Percentiles rank a stretch among this genome's conserved stretches.
phyloP scores from a whole-genome alignment of 371 early-diverging fungal species.

The Haplosporangium sp. region DNA sequence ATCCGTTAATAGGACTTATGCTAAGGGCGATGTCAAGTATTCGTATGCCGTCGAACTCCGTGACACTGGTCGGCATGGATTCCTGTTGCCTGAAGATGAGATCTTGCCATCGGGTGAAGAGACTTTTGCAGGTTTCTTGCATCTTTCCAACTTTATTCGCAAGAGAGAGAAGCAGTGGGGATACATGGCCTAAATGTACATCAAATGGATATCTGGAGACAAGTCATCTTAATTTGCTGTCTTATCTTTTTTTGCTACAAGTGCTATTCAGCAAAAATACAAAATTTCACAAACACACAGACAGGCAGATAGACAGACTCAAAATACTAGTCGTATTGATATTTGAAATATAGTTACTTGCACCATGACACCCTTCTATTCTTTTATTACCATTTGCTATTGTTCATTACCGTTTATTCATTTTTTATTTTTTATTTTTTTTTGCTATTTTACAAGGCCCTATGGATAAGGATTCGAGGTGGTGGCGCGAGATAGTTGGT shows the following conservation, averaged over 20 bases:
- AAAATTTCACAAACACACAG: neutral
- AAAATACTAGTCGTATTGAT: too few species aligned
- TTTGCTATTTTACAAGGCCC: constrained; percentile 34
- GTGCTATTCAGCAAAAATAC: too few species aligned
- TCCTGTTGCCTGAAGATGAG: constrained; percentile 61
- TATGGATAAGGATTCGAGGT: constrained; percentile 47
- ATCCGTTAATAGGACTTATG: constrained; percentile 48
- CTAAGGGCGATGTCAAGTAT: constrained; percentile 60
- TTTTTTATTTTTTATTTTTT: neutral
- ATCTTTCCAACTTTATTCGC: constrained; percentile 56
- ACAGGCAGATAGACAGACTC: too few species aligned
- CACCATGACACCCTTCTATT: too few species aligned
- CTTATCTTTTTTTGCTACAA: too few species aligned
- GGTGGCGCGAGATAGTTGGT: constrained; percentile 47
- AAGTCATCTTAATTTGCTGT: too few species aligned
- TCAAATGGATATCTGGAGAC: too few species aligned
- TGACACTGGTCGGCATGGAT: constrained; percentile 64
- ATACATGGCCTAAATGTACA: constrained; percentile 8
- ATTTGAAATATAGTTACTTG: too few species aligned
- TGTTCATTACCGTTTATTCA: too few species aligned
- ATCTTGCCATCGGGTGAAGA: constrained; percentile 67
- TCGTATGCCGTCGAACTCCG: constrained; percentile 69
- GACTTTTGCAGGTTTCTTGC: constrained; percentile 57
- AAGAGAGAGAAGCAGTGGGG: constrained; percentile 56
- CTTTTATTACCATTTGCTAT: too few species aligned